Base-by-base conservation (phyloP, 139 green algal species). In the Coelastrella sp. region DNA sequence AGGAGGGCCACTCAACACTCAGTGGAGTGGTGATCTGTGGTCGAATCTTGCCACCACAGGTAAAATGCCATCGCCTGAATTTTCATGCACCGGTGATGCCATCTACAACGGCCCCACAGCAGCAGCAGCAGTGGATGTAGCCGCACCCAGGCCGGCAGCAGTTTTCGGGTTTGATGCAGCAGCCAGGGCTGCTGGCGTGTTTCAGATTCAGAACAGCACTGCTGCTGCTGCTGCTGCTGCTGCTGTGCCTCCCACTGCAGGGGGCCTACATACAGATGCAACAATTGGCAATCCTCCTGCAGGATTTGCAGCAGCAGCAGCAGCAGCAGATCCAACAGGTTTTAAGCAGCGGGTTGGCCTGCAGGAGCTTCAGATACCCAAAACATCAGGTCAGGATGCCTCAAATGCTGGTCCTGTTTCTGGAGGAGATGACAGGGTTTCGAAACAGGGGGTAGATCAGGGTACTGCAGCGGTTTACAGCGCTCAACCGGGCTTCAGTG, bases 1-100 rank as follows among this genome's bases (percentile, higher is more conserved):
- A 75, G 81, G 25, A 25, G 12, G 17, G 56, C 35, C 7, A 78
- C 35, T 49, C 35, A 49, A 49, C 3, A 25, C 8, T 4, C 70
- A 78, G n/a, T 84, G 58, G 58, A n/a, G 17, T 68, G 79, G 78
- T 10, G 78, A 84, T 61, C 56, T 84, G 11, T 84, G 79, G 79
- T 68, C 79, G 8, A 20, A 7, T 4, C 79, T 84, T 35, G 56
- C 79, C 20, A 56, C 79, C 20, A 56, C 27, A 25, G 57, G 17
- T 20, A 84, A 84, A 58, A n/a, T 9, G 14, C 59, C 79, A 7
- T 6, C 6, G 7, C 6, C 35, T 72, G 79, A 22, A 22, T 22
- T n/a, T 27, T 19, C 78, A 49, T 56, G 14, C 65, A 70, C n/a
- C 9, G 59, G 22, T 86, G 80, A 10, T n/a, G 59, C 80, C 25